Base-by-base conservation (phyloP, 352 stramenopile genomes). In the Peronospora farinosa region DNA sequence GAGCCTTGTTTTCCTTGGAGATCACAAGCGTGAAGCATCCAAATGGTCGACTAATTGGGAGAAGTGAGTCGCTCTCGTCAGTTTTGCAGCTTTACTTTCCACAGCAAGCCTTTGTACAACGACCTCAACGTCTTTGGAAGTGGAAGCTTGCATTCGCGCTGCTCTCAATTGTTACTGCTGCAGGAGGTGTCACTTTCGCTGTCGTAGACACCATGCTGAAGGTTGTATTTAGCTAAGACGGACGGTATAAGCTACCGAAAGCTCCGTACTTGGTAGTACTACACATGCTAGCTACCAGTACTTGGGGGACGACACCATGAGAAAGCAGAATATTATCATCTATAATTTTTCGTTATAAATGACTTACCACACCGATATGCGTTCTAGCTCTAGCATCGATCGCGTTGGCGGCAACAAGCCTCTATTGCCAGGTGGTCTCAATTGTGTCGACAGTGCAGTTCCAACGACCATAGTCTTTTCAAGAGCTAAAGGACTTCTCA, bases 401-500 rank as follows among this genome's bases (percentile, higher is more conserved):
- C 28, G 10, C 3, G 7, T 12, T 32, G 28, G 28, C 28, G 28
- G 28, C 28, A 12, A 32, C 5, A 12, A 9, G 1, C 10, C 10
- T 32, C 37, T 54, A 57, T 55, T 16, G 15, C 33, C 37, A 45
- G 5, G 10, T 51, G 40, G 35, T 32, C 35, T 27, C 15, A 23
- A 8, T 38, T 15, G 46, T 53, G 33, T 35, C 47, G 40, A 17
- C 17, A 21, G 37, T 42, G 38, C 38, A 47, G 37, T n/a, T 43
- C 9, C 23, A 32, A 40, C 35, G 16, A 15, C 27, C 17, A 37
- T 21, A 28, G 11, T 49, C 27, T 57, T 59, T 46, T 63, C 58
- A 66, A 7, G 49, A 54, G 43, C 15, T 63, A 36, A 92, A 90
- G 13, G 67, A 60, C 67, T 92, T 92, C 62, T 96, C 88, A 45